Percentiles rank a stretch among this genome's conserved stretches.
These are phyloP conservation scores for Ocimum tenuiflorum DNA, from an alignment of 257 asterid species.

Conservation along the genomic window DNA sequence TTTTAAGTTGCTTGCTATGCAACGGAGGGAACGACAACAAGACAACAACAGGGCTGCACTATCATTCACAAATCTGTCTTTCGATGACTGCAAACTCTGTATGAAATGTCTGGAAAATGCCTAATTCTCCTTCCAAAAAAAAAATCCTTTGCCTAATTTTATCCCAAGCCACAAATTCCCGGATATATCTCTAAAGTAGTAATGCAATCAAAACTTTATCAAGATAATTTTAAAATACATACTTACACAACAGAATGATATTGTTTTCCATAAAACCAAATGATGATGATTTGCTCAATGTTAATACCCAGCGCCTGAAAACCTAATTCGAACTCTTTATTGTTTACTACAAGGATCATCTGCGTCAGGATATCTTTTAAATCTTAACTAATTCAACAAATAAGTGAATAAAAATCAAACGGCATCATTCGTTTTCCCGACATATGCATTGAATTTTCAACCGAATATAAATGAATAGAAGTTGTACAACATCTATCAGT, in stretches of 20 bases:
- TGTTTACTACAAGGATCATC: too few species aligned
- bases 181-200: neutral
- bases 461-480: too few species aligned
- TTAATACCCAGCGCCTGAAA: neutral
- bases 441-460: too few species aligned
- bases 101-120: neutral
- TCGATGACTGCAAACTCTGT: neutral
- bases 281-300: neutral
- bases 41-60: too few species aligned
- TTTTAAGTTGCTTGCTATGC: neutral
- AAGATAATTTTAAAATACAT: neutral
- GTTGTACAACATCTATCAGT: too few species aligned
- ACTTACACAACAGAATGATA: neutral
- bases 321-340: too few species aligned
- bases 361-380: too few species aligned
- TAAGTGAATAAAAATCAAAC: too few species aligned
- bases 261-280: neutral
- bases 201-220: too few species aligned
- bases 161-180: neutral
- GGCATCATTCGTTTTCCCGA: too few species aligned
- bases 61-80: neutral
- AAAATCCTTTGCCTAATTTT: neutral
- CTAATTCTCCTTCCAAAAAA: neutral
- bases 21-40: neutral
- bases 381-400: too few species aligned